Conservation (phyloP, 148 eudicot genomes). For the Vaccinium macrocarpon region DNA sequence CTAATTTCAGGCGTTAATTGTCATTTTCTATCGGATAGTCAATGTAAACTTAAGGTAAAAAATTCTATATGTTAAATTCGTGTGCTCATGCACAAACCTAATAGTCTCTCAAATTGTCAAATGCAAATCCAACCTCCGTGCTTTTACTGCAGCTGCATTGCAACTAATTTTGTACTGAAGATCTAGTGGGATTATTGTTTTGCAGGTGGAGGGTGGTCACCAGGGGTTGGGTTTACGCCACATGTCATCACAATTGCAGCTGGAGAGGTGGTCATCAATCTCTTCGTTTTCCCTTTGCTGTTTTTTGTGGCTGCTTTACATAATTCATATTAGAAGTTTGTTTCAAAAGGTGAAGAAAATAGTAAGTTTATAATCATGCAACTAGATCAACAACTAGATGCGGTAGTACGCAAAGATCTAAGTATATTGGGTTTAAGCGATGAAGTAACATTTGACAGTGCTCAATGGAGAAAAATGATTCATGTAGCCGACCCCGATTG, state of each 20-base stretch:
- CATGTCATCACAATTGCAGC: slow-evolving; percentile 70
- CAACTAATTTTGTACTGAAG: not conserved
- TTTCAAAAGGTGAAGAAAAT: not conserved
- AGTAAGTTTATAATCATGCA: not conserved
- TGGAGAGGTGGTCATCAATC: slow-evolving; percentile 56
- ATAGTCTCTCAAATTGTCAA: not conserved
- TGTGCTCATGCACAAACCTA: not conserved
- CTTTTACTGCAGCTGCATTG: not conserved
- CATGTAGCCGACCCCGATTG: too few species aligned
- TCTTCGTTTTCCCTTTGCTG: not conserved
- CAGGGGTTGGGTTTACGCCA: slow-evolving; percentile 68
- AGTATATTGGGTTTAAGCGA: too few species aligned
- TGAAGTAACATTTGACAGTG: too few species aligned
- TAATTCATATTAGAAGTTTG: not conserved
- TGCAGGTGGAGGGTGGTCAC: slow-evolving; percentile 41
- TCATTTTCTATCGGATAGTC: slow-evolving; percentile 15
- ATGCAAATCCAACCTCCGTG: not conserved
- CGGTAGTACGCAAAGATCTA: too few species aligned
- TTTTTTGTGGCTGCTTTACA: not conserved
- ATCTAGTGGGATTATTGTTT: slow-evolving; percentile 7
- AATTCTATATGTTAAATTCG: not conserved
- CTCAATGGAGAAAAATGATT: too few species aligned
- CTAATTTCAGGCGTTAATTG: slow-evolving; percentile 18
- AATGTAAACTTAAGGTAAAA: not conserved
- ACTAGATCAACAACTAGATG: not conserved